These are phyloP conservation scores for Candida oleophila DNA, from an alignment of 805 yeast species.

Conservation along the genomic window DNA sequence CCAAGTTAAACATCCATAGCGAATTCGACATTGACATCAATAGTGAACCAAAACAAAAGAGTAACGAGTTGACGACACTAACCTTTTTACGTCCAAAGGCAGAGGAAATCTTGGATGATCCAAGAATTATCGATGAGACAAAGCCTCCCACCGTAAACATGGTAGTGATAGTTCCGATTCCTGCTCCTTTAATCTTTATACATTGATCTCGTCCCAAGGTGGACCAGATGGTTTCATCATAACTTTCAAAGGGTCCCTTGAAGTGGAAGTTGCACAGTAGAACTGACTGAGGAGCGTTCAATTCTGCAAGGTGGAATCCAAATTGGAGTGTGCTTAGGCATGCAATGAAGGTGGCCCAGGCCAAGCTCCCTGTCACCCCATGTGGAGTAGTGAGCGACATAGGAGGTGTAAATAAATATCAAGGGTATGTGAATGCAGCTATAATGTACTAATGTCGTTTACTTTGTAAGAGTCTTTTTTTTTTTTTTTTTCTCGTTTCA, in stretches of 20 bases:
- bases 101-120: constrained; percentile 22
- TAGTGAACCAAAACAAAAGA: constrained; percentile 27
- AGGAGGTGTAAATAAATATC: not conserved
- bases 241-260: constrained; percentile 18
- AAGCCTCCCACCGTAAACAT: constrained; percentile 38
- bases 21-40: constrained; percentile 25
- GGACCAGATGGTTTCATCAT: constrained; percentile 28
- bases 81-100: constrained; percentile 24
- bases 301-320: constrained; percentile 39
- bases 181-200: constrained; percentile 22
- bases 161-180: constrained; percentile 28
- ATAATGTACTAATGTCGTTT: too few relatives aligned
- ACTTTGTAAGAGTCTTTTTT: too few relatives aligned
- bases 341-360: constrained; percentile 35
- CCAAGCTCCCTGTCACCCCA: constrained; percentile 27
- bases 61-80: constrained; percentile 19
- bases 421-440: too few relatives aligned
- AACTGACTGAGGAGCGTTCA: constrained; percentile 33
- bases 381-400: constrained; percentile 15
- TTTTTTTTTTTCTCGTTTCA: too few relatives aligned
- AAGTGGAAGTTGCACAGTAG: constrained; percentile 23
- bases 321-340: constrained; percentile 38
- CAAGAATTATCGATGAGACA: constrained; percentile 27
- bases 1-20: constrained; percentile 19
- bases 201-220: constrained; percentile 23